Conservation (phyloP, 768 basidiomycete genomes). For the Cystobasidium onofrii region DNA sequence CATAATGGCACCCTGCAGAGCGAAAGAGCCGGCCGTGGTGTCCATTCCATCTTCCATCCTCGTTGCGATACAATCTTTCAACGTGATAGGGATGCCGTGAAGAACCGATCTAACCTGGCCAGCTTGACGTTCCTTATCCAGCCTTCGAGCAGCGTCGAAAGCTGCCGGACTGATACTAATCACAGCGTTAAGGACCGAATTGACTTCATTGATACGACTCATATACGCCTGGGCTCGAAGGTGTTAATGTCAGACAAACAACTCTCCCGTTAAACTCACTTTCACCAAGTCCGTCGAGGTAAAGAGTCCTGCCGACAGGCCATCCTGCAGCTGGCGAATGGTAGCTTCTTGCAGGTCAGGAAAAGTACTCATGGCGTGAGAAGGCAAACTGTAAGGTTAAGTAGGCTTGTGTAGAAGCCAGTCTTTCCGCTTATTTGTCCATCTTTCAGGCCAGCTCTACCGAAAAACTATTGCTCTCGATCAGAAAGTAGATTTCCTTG, state of each 20-base stretch:
- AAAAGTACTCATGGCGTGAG: too few relatives aligned
- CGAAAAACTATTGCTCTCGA: too few relatives aligned
- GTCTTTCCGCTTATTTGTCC: too few relatives aligned
- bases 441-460: too few relatives aligned
- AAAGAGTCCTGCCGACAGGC: constrained; percentile 46
- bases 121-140: constrained; percentile 45
- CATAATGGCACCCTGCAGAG: constrained; percentile 45
- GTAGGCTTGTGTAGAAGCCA: too few relatives aligned
- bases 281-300: constrained; percentile 50
- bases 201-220: constrained; percentile 51
- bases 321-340: constrained; percentile 47
- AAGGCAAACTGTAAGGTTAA: too few relatives aligned
- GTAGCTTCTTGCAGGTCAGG: constrained; percentile 51
- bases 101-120: constrained; percentile 44
- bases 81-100: constrained; percentile 48
- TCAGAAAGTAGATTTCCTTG: too few relatives aligned
- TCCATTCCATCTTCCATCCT: constrained; percentile 46
- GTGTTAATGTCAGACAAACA: too few relatives aligned
- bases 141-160: constrained; percentile 45
- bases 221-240: constrained; percentile 49
- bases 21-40: constrained; percentile 49
- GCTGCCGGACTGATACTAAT: constrained; percentile 49
- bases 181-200: constrained; percentile 44
- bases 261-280: too few relatives aligned
- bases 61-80: constrained; percentile 46